A percentile compares a stretch with the other conserved stretches of the same genome.
Evolutionary conservation across 257 asterid genomes (phyloP).

Genomic region (Solanum etuberosum): DNA sequence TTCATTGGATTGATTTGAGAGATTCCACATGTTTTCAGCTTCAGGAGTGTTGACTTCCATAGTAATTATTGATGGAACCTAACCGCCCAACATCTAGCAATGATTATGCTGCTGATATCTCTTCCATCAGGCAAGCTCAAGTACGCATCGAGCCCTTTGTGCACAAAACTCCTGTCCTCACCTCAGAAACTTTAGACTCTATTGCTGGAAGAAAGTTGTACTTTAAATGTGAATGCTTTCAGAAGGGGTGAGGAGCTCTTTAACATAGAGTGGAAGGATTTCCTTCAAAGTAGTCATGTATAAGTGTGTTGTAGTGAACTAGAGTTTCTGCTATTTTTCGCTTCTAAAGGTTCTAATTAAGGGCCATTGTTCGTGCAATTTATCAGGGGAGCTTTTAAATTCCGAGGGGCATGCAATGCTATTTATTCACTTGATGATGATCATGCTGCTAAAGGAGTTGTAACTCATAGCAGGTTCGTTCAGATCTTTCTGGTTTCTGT

Average conservation of each 20-base stretch:
- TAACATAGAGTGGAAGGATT: not conserved
- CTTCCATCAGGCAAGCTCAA: slow-evolving; percentile 65
- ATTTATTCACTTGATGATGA: slow-evolving; percentile 67
- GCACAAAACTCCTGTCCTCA: slow-evolving; percentile 63
- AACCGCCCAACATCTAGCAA: slow-evolving; percentile 14
- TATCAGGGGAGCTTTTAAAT: slow-evolving; percentile 81
- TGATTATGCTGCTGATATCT: slow-evolving; percentile 70
- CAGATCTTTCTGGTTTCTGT: not conserved
- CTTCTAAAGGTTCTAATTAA: not conserved
- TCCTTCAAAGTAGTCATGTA: not conserved
- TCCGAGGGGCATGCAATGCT: slow-evolving; percentile 96
- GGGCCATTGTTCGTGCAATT: not conserved
- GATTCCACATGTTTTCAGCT: not conserved
- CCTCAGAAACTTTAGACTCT: slow-evolving; percentile 67
- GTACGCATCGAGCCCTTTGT: slow-evolving; percentile 38
- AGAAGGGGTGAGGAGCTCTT: slow-evolving; percentile 69
- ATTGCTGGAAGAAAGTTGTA: slow-evolving; percentile 58
- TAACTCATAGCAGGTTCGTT: slow-evolving; percentile 84
- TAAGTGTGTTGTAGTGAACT: not conserved
- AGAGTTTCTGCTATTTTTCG: not conserved
- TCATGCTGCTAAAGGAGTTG: slow-evolving; percentile 78
- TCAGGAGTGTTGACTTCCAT: not conserved
- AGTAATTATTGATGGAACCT: slow-evolving; percentile 38
- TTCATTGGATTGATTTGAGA: not conserved
- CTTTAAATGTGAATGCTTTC: slow-evolving; percentile 89